These are phyloP conservation scores for Candida albicans DNA, from an alignment of 1,139 yeast species.

Conservation along the genomic window DNA sequence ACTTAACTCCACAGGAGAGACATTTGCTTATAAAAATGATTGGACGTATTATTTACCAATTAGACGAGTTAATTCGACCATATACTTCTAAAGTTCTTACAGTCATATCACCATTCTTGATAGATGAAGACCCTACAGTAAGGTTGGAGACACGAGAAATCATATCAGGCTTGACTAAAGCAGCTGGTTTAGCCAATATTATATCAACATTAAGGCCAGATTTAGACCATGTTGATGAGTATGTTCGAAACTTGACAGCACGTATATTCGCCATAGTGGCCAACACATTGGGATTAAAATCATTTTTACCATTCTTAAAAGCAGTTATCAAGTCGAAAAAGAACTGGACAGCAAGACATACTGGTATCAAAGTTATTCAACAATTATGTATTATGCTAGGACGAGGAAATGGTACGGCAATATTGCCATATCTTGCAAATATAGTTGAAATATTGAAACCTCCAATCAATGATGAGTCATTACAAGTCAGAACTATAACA, in stretches of 20 bases:
- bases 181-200: constrained; percentile 82
- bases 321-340: constrained; percentile 82
- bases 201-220: constrained; percentile 78
- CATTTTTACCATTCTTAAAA: constrained; percentile 72
- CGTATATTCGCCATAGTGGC: constrained; percentile 86
- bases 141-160: constrained; percentile 81
- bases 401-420: constrained; percentile 52
- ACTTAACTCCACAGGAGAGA: constrained; percentile 79
- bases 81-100: constrained; percentile 69
- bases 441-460: constrained; percentile 61
- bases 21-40: constrained; percentile 77
- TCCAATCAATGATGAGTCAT: constrained; percentile 68
- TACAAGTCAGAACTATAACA: constrained; percentile 65
- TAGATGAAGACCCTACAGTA: constrained; percentile 75
- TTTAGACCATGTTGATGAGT: constrained; percentile 80
- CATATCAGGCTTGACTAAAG: constrained; percentile 69
- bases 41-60: constrained; percentile 63
- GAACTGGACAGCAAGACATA: constrained; percentile 84
- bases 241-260: constrained; percentile 74
- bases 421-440: constrained; percentile 71
- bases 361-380: constrained; percentile 78
- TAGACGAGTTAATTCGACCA: constrained; percentile 69
- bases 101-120: constrained; percentile 75
- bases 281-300: constrained; percentile 70
- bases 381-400: constrained; percentile 74